These are phyloP conservation scores for Chrysanthemum seticuspe DNA, from an alignment of 129 eudicot genomes.

Conservation along the genomic window DNA sequence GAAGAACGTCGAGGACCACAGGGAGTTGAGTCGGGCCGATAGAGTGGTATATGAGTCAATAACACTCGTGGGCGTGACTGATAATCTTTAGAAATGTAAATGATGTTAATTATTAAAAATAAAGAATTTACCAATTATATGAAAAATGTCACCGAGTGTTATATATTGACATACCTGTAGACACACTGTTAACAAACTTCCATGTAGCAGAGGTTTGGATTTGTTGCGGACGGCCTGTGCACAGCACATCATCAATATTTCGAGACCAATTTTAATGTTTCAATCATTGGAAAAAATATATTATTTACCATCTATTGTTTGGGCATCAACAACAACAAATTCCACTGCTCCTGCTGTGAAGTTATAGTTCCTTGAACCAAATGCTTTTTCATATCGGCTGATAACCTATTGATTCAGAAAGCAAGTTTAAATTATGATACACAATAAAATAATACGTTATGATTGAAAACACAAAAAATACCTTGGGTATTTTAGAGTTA, in stretches of 20 bases:
- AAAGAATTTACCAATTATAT: background rate
- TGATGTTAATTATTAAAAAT: slow-evolving; percentile 1
- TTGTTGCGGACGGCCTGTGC: slow-evolving; percentile 56
- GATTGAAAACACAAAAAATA: slow-evolving; percentile 27
- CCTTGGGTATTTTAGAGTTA: slow-evolving; percentile 68
- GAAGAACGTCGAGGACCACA: slow-evolving; percentile 90
- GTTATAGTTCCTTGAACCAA: slow-evolving; percentile 71
- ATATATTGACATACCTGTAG: slow-evolving; percentile 47
- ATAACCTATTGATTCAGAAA: slow-evolving; percentile 51
- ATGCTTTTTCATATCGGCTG: slow-evolving; percentile 69
- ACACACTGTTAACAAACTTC: slow-evolving; percentile 50
- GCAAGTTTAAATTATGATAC: background rate
- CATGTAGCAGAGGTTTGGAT: slow-evolving; percentile 54
- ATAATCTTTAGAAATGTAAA: slow-evolving; percentile 37
- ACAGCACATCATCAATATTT: slow-evolving; percentile 15
- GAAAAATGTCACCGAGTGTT: background rate
- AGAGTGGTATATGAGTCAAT: slow-evolving; percentile 87
- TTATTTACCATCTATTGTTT: slow-evolving; percentile 83
- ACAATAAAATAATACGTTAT: background rate
- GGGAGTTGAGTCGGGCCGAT: slow-evolving; percentile 79
- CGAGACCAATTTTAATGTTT: background rate
- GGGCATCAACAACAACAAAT: slow-evolving; percentile 87
- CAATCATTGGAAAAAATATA: background rate
- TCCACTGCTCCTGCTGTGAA: slow-evolving; percentile 76
- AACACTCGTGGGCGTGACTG: slow-evolving; percentile 62